A percentile compares a stretch with the other conserved stretches of the same genome.
These are phyloP conservation scores for Podosphaera fusca DNA, from an alignment of 2,329 filamentous ascomycete species.

Conservation along the genomic window DNA sequence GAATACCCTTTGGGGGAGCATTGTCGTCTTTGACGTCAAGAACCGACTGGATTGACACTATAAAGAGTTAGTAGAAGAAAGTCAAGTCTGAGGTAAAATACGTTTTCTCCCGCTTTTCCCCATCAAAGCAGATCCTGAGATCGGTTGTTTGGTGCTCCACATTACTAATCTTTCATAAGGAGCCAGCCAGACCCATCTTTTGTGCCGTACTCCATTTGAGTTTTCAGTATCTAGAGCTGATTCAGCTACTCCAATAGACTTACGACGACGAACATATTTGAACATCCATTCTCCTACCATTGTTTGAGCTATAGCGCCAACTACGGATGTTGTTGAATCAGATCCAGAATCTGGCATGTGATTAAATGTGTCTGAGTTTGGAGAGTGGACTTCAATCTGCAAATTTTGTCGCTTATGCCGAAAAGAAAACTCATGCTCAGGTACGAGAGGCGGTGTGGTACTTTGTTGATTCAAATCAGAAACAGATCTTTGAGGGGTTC, in stretches of 20 bases:
- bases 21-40: conserved; percentile 93
- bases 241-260: conserved; percentile 67
- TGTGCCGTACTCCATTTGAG: conserved; percentile 51
- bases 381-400: too few relatives aligned
- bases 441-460: conserved; percentile 47
- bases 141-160: conserved; percentile 96
- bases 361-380: conserved; percentile 9
- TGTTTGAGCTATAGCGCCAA: conserved; percentile 89
- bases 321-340: conserved; percentile 53
- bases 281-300: conserved; percentile 98
- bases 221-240: conserved; percentile 45
- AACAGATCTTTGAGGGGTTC: conserved; percentile 38
- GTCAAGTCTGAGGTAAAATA: conserved; percentile 27
- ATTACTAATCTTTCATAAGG: conserved; percentile 90
- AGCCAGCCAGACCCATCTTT: conserved; percentile 94
- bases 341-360: conserved; percentile 22
- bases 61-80: conserved; percentile 12
- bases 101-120: conserved; percentile 87
- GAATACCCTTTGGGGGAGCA: conserved; percentile 46
- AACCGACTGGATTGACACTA: conserved; percentile 87
- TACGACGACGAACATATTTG: conserved; percentile 70
- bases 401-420: too few relatives aligned
- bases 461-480: conserved; percentile 47
- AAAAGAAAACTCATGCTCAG: conserved; percentile 40
- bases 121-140: conserved; percentile 63